phyloP scores from a whole-genome alignment of 1,284 basidiomycete genomes.

The Ustilago curta region DNA sequence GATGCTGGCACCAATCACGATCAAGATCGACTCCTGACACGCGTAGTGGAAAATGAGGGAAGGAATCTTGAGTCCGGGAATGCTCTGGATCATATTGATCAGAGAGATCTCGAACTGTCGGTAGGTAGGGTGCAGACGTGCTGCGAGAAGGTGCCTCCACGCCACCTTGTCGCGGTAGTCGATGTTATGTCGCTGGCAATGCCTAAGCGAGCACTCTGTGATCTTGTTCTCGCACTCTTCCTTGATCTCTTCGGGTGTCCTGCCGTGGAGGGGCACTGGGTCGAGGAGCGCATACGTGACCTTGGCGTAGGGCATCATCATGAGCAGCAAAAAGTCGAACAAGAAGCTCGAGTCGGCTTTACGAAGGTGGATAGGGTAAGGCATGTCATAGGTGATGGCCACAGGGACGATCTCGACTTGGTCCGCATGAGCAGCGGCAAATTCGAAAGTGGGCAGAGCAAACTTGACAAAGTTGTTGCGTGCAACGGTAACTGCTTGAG shows the following conservation, averaged over 20 bases:
- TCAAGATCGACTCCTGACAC: slow-evolving; percentile 23
- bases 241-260: slow-evolving; percentile 27
- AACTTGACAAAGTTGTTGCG: slow-evolving; percentile 37
- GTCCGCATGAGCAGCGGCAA: slow-evolving; percentile 22
- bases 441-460: slow-evolving; percentile 23
- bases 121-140: slow-evolving; percentile 32
- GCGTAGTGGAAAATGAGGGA: slow-evolving; percentile 22
- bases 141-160: slow-evolving; percentile 28
- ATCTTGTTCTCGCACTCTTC: slow-evolving; percentile 21
- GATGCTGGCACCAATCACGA: slow-evolving; percentile 21
- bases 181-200: slow-evolving; percentile 29
- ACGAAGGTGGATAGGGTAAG: slow-evolving; percentile 31
- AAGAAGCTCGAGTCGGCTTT: slow-evolving; percentile 38
- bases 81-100: slow-evolving; percentile 27
- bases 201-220: slow-evolving; percentile 29
- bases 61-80: slow-evolving; percentile 19
- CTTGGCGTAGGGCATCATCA: slow-evolving; percentile 37
- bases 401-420: slow-evolving; percentile 25
- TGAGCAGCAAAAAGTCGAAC: slow-evolving; percentile 29
- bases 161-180: slow-evolving; percentile 32
- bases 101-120: slow-evolving; percentile 20
- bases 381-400: slow-evolving; percentile 35
- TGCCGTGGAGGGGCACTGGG: slow-evolving; percentile 18
- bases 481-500: slow-evolving; percentile 29
- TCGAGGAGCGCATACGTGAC: slow-evolving; percentile 29